These are phyloP conservation scores for Xylaria venustula DNA, from an alignment of 495 filamentous ascomycete species.

Conservation along the genomic window DNA sequence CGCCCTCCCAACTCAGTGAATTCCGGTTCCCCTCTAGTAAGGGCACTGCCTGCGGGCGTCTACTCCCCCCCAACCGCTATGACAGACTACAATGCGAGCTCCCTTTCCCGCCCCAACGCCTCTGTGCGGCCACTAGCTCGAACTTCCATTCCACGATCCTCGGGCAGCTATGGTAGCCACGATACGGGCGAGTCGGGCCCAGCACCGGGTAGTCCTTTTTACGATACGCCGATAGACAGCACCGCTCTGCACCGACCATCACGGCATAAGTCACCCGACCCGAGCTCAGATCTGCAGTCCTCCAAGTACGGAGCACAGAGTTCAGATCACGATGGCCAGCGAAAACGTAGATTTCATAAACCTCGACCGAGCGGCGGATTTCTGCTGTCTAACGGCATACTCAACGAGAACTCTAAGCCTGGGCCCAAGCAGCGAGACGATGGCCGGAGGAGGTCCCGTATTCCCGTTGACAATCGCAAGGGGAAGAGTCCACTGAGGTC, in stretches of 20 bases:
- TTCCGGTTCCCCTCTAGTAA: background rate
- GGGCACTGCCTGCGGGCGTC: no score
- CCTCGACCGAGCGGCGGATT: slow-evolving; percentile 44
- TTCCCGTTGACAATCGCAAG: slow-evolving; percentile 28
- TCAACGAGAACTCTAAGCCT: slow-evolving; percentile 18
- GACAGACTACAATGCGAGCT: slow-evolving; percentile 9
- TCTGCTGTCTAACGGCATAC: slow-evolving; percentile 41
- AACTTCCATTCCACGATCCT: slow-evolving; percentile 23
- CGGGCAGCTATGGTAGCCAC: slow-evolving; percentile 29
- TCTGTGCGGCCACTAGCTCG: background rate
- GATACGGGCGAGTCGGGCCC: slow-evolving; percentile 32
- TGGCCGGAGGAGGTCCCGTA: slow-evolving; percentile 25
- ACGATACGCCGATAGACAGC: slow-evolving; percentile 18
- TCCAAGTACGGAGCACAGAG: slow-evolving; percentile 18
- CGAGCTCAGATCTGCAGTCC: slow-evolving; percentile 18
- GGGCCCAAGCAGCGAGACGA: slow-evolving; percentile 17
- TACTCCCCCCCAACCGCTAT: slow-evolving; percentile 6
- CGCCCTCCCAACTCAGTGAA: background rate
- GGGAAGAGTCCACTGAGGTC: slow-evolving; percentile 19
- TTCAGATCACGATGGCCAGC: slow-evolving; percentile 22
- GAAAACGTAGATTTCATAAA: slow-evolving; percentile 35
- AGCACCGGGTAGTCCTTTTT: slow-evolving; percentile 10
- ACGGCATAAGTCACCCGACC: slow-evolving; percentile 21
- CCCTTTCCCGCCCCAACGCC: slow-evolving; percentile 3
- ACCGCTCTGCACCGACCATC: slow-evolving; percentile 16